phyloP scores from a whole-genome alignment of 169 alveolate genomes.

The Plasmodium gallinaceum region DNA sequence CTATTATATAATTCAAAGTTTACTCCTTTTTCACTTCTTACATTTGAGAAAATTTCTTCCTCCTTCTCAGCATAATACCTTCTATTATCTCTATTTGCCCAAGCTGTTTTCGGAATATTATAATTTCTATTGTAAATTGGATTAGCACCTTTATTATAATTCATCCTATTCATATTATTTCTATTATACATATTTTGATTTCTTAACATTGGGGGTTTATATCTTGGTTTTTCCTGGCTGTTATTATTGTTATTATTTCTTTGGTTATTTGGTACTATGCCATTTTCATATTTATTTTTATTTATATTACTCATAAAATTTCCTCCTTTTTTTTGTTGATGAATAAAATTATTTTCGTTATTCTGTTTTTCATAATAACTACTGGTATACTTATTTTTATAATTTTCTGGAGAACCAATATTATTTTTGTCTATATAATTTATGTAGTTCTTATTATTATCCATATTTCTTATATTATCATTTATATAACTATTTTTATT shows the following conservation, averaged over 20 bases:
- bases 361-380: conserved; percentile 30
- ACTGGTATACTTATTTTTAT: conserved; percentile 35
- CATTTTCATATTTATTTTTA: neutral
- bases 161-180: conserved; percentile 45
- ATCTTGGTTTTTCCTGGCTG: conserved; percentile 43
- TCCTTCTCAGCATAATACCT: conserved; percentile 87
- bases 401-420: conserved; percentile 18
- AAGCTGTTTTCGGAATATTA: conserved; percentile 75
- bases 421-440: conserved; percentile 21
- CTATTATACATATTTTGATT: conserved; percentile 38
- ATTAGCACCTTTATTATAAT: conserved; percentile 52
- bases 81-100: conserved; percentile 90
- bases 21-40: conserved; percentile 89
- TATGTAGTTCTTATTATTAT: conserved; percentile 13
- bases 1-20: conserved; percentile 90
- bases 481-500: conserved; percentile 2
- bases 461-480: conserved; percentile 17
- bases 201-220: conserved; percentile 69
- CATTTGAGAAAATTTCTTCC: conserved; percentile 84
- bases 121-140: conserved; percentile 23
- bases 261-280: neutral
- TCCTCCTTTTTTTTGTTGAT: conserved; percentile 59
- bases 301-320: neutral
- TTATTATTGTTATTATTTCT: conserved; percentile 1
- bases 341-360: conserved; percentile 8